Conservation (phyloP, 73 alveolate genomes). For the Tetrahymena thermophila region DNA sequence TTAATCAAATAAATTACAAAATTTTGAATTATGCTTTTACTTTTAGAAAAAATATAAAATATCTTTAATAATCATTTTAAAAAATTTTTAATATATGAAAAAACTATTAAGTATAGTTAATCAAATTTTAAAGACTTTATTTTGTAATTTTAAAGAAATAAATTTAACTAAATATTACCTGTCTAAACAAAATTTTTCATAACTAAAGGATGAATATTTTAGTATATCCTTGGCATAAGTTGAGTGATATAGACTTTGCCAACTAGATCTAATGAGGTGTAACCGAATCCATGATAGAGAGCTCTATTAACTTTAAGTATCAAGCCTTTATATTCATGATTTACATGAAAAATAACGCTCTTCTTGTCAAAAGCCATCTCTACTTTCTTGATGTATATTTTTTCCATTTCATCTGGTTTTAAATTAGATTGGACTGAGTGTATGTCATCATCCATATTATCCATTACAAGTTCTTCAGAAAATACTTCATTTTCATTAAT, state of each 20-base stretch:
- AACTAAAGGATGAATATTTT: constrained; percentile 14
- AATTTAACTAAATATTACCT: neutral
- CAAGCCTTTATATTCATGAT: constrained; percentile 10
- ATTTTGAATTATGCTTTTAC: too few relatives aligned
- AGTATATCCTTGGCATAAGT: constrained; percentile 29
- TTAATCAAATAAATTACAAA: too few relatives aligned
- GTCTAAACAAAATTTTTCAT: constrained; percentile 16
- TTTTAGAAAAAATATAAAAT: too few relatives aligned
- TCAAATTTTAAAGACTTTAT: too few relatives aligned
- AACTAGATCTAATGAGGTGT: constrained; percentile 8
- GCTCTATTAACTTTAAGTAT: constrained; percentile 32
- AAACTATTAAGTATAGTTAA: too few relatives aligned
- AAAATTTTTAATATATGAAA: too few relatives aligned
- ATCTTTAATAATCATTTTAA: too few relatives aligned
- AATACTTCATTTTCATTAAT: constrained; percentile 41
- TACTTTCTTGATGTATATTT: constrained; percentile 24
- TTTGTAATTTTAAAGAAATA: too few relatives aligned
- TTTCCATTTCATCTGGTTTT: constrained; percentile 18
- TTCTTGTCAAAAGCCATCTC: constrained; percentile 33
- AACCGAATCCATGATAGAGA: constrained; percentile 23
- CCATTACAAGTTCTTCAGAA: constrained; percentile 27
- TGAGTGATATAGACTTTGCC: neutral
- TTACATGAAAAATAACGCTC: constrained; percentile 21
- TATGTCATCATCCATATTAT: constrained; percentile 28
- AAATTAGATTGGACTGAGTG: constrained; percentile 9